Evolutionary conservation across 352 stramenopile species (phyloP).

Genomic region (Phytophthora sp.): DNA sequence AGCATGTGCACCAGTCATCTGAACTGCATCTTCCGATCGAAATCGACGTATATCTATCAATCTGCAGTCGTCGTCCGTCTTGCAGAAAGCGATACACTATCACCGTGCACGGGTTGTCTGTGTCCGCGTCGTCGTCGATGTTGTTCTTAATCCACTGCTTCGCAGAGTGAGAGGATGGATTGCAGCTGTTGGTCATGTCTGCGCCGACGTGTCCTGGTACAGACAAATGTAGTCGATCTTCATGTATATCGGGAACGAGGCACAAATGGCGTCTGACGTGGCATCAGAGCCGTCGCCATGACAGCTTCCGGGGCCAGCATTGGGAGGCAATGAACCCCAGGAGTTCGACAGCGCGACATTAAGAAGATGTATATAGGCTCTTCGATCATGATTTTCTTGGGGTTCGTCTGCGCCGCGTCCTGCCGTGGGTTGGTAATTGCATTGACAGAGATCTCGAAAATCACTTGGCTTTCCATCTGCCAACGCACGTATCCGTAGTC

Average conservation of each 20-base stretch:
- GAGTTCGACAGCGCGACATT: constrained; percentile 45
- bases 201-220: constrained; percentile 37
- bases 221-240: constrained; percentile 36
- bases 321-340: constrained; percentile 78
- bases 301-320: constrained; percentile 48
- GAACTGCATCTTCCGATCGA: constrained; percentile 30
- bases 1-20: constrained; percentile 32
- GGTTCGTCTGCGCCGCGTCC: constrained; percentile 61
- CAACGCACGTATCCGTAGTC: constrained; percentile 28
- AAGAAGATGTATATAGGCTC: constrained; percentile 90
- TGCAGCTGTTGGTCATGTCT: constrained; percentile 53
- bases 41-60: too few species aligned
- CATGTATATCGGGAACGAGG: constrained; percentile 67
- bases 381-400: constrained; percentile 78
- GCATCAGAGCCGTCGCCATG: constrained; percentile 35
- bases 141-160: constrained; percentile 60
- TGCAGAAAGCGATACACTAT: constrained; percentile 44
- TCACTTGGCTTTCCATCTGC: constrained; percentile 21
- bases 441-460: constrained; percentile 23
- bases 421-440: constrained; percentile 48
- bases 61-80: constrained; percentile 50
- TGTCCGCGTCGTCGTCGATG: constrained; percentile 48
- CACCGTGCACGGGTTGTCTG: constrained; percentile 48
- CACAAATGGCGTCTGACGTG: constrained; percentile 51
- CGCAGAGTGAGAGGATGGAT: constrained; percentile 51